phyloP scores from a whole-genome alignment of 2,329 filamentous ascomycete genomes.

The Seiridium unicorne region DNA sequence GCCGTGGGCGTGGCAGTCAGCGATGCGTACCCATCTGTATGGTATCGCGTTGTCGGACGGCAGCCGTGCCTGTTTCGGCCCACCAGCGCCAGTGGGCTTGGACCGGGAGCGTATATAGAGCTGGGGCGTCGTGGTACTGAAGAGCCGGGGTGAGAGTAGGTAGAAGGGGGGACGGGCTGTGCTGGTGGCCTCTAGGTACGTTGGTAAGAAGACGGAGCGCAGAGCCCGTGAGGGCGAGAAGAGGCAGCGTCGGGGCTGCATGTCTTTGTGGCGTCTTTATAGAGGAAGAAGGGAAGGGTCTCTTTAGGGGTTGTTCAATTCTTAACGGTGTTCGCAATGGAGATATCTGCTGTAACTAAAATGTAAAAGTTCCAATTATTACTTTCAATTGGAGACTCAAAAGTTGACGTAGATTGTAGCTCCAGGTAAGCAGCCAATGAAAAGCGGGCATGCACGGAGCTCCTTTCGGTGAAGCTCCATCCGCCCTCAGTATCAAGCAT shows the following conservation, averaged over 20 bases:
- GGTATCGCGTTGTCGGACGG: constrained; percentile 48
- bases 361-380: not conserved
- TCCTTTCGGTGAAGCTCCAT: not conserved
- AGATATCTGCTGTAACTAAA: not conserved
- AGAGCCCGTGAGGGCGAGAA: constrained; percentile 26
- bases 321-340: not conserved
- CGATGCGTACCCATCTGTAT: constrained; percentile 32
- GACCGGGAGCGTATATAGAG: not conserved
- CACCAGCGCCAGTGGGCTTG: not conserved
- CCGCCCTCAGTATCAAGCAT: not conserved
- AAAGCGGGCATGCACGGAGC: not conserved
- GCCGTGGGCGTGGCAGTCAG: not conserved
- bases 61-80: not conserved
- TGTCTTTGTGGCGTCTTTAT: constrained; percentile 3
- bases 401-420: constrained; percentile 2
- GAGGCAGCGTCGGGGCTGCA: constrained; percentile 22
- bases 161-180: constrained; percentile 1
- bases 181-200: constrained; percentile 10
- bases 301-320: not conserved
- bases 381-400: not conserved
- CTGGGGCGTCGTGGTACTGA: constrained; percentile 12
- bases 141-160: constrained; percentile 15
- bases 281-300: not conserved
- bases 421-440: constrained; percentile 11
- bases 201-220: constrained; percentile 24